Evolutionary conservation across 2,329 filamentous ascomycete species (phyloP).

Genomic region (Phoma sp.): DNA sequence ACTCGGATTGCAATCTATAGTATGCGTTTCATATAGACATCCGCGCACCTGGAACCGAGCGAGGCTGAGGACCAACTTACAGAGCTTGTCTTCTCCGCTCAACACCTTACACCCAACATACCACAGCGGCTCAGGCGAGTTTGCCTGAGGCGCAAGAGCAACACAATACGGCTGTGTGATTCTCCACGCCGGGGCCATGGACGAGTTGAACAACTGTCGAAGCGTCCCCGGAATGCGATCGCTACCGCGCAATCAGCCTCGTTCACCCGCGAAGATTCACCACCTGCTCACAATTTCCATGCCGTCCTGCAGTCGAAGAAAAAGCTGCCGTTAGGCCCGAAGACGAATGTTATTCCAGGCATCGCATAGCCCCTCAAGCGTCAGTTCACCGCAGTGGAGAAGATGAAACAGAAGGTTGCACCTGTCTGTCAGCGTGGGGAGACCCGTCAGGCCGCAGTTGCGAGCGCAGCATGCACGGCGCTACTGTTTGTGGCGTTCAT

Average conservation of each 20-base stretch:
- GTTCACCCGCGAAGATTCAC: background rate
- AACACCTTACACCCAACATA: slow-evolving; percentile 43
- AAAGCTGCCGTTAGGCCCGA: slow-evolving; percentile 45
- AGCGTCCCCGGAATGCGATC: slow-evolving; percentile 43
- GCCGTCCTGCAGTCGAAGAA: slow-evolving; percentile 46
- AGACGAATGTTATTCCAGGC: slow-evolving; percentile 45
- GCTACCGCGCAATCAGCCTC: slow-evolving; percentile 33
- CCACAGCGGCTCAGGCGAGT: slow-evolving; percentile 41
- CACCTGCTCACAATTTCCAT: slow-evolving; percentile 44
- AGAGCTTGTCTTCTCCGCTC: slow-evolving; percentile 44
- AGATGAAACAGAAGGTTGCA: background rate
- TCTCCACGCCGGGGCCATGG: slow-evolving; percentile 41
- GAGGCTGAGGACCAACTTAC: slow-evolving; percentile 29
- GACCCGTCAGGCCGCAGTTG: slow-evolving; percentile 1
- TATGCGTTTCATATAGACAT: slow-evolving; percentile 7
- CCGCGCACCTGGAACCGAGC: slow-evolving; percentile 5
- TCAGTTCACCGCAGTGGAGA: slow-evolving; percentile 2
- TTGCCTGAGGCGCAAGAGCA: slow-evolving; percentile 39
- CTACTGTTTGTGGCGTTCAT: slow-evolving; percentile 14
- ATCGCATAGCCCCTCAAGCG: slow-evolving; percentile 28
- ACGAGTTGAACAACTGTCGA: slow-evolving; percentile 42
- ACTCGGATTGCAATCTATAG: too few species aligned
- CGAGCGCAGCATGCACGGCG: slow-evolving; percentile 1
- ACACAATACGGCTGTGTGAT: slow-evolving; percentile 44
- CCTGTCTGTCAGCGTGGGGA: slow-evolving; percentile 17